phyloP scores from a whole-genome alignment of 169 alveolate species.

The Cryptosporidium bovis region DNA sequence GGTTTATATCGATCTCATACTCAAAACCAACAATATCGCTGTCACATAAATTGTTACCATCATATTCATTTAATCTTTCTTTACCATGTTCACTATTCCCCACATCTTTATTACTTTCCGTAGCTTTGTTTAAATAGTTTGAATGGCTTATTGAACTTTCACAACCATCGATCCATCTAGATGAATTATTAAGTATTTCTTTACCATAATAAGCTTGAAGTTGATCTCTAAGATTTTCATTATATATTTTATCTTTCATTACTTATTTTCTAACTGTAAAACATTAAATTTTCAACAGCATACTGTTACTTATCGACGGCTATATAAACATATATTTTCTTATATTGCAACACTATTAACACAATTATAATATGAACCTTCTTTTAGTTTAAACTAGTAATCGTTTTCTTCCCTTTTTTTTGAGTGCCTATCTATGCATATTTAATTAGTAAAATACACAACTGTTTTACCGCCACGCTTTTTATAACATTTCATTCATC shows the following conservation, averaged over 20 bases:
- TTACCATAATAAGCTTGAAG: slow-evolving; percentile 59
- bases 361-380: too few relatives aligned
- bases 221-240: slow-evolving; percentile 31
- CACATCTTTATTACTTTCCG: background rate
- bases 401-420: too few relatives aligned
- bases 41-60: background rate
- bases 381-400: too few relatives aligned
- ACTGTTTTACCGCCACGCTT: too few relatives aligned
- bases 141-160: background rate
- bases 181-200: slow-evolving; percentile 4
- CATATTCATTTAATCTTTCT: background rate
- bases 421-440: too few relatives aligned
- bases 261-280: too few relatives aligned
- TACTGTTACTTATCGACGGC: too few relatives aligned
- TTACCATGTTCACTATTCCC: slow-evolving; percentile 3
- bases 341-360: too few relatives aligned
- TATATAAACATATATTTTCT: too few relatives aligned
- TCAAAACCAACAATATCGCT: background rate
- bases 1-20: background rate
- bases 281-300: too few relatives aligned
- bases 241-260: background rate
- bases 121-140: background rate
- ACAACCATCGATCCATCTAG: background rate
- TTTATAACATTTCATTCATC: too few relatives aligned
- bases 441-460: too few relatives aligned